phyloP scores from a whole-genome alignment of 495 filamentous ascomycete genomes.

The Aspergillus kassunensis region DNA sequence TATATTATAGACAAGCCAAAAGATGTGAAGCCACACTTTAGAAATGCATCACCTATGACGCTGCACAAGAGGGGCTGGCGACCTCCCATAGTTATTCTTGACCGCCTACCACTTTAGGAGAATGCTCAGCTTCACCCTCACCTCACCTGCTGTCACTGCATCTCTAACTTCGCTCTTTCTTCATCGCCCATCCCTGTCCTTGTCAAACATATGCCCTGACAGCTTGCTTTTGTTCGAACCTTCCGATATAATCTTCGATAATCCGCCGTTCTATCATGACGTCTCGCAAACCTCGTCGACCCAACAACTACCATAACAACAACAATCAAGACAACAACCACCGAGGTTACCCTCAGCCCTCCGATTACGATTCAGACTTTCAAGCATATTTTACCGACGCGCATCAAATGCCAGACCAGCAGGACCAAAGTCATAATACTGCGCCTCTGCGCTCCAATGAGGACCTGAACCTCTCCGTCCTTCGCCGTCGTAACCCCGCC shows the following conservation, averaged over 20 bases:
- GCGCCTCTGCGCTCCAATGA: constrained; percentile 62
- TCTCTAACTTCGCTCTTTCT: not conserved
- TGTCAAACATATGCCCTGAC: not conserved
- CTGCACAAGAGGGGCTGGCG: too few relatives aligned
- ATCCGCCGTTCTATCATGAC: constrained; percentile 25
- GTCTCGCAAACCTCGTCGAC: constrained; percentile 32
- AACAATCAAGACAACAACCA: constrained; percentile 32
- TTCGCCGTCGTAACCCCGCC: constrained; percentile 68
- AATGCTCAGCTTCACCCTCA: constrained; percentile 12
- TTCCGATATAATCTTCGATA: not conserved
- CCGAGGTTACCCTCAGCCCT: constrained; percentile 33
- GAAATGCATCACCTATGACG: too few relatives aligned
- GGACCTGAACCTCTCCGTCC: constrained; percentile 76
- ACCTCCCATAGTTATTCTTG: too few relatives aligned
- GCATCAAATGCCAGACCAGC: constrained; percentile 25
- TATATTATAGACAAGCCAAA: too few relatives aligned
- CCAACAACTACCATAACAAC: constrained; percentile 31
- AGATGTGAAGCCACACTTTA: too few relatives aligned
- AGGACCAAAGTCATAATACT: constrained; percentile 20
- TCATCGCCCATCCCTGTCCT: too few relatives aligned
- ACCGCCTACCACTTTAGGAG: constrained; percentile 19
- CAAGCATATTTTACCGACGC: constrained; percentile 38
- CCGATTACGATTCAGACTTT: constrained; percentile 65
- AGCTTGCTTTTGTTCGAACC: not conserved
- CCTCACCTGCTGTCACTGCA: not conserved